Evolutionary conservation across 1,284 basidiomycete genomes (phyloP), one percentile per base, ranked within the genome.

Genomic region (Cerrena zonata): DNA sequence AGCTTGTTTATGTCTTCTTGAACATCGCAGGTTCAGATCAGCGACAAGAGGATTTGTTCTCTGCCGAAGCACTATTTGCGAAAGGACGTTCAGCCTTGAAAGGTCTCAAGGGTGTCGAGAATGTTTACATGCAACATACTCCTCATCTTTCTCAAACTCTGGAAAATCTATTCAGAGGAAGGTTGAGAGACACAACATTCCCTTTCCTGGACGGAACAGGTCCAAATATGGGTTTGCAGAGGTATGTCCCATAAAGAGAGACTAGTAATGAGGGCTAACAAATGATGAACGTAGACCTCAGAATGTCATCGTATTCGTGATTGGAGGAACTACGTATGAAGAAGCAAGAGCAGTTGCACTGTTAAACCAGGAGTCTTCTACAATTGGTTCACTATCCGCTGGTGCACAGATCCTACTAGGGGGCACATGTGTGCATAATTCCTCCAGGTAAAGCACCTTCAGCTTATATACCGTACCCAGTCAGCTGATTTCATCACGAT

Each of bases 51-150:
- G 96, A 99, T 69, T 72, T 99, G 44, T 99, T 99, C 66, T 93
- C 92, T 40, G 97, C 91, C 50, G 94, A 97, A 65, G 94, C 94
- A 39, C 76, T 99, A 51, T 85, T 99, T 57, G 92, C 92, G 1
- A 88, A 95, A 63, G 96, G 96, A 4, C 89, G 93, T 54, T 93
- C 89, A 30, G 96, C 95, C 0, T 69, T 99, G 55, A 97, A 97
- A 65, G 96, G 96, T 1, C 73, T 99, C 50, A 97, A 97, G 88
- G 96, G 96, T 5, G 96, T 99, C 4, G 96, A 99, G 68, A 99
- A 99, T 62, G 95, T 99, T 5, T 99, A 98, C 65, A 99, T 94
- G 50, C 96, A 99, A 63, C 96, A 99, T 63, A 88, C 86, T 13
- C 96, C 96, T 7, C 94, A 96, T 67, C 74, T 99, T 2, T 84